phyloP scores from a whole-genome alignment of 768 basidiomycete species.

The Pleurotus pulmonarius region DNA sequence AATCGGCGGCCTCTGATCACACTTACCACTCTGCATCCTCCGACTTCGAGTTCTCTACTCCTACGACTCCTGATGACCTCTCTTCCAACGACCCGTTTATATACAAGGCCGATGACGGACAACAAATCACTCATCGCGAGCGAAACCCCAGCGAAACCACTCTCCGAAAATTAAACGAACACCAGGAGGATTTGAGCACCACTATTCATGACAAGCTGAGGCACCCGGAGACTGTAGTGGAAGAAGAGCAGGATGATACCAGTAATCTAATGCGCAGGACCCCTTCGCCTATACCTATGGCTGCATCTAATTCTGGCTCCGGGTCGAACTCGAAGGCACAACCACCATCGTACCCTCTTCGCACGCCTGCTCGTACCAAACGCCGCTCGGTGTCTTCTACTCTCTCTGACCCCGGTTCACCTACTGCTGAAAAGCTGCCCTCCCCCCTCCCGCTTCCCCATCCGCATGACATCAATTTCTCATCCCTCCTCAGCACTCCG shows the following conservation, averaged over 20 bases:
- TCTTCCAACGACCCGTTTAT: slow-evolving; percentile 39
- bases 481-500: slow-evolving; percentile 56
- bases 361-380: slow-evolving; percentile 94
- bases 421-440: slow-evolving; percentile 41
- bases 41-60: slow-evolving; percentile 40
- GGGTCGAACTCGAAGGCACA: slow-evolving; percentile 36
- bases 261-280: slow-evolving; percentile 17
- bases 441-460: slow-evolving; percentile 31
- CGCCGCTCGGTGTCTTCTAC: slow-evolving; percentile 92
- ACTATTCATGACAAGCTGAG: slow-evolving; percentile 8
- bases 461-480: slow-evolving; percentile 55
- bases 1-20: slow-evolving; percentile 52
- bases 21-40: slow-evolving; percentile 27
- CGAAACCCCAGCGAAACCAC: slow-evolving; percentile 58
- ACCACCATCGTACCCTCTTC: slow-evolving; percentile 55
- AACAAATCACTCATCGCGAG: slow-evolving; percentile 12
- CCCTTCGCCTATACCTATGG: slow-evolving; percentile 25
- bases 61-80: slow-evolving; percentile 54
- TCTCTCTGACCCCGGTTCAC: slow-evolving; percentile 60
- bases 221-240: slow-evolving; percentile 47
- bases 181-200: neutral
- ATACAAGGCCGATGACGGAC: slow-evolving; percentile 27
- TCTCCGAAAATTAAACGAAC: slow-evolving; percentile 29
- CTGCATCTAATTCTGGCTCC: slow-evolving; percentile 18
- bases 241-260: slow-evolving; percentile 39